Base-by-base conservation (phyloP, 2,329 filamentous ascomycete species). In the Metarhizium anisopliae region DNA sequence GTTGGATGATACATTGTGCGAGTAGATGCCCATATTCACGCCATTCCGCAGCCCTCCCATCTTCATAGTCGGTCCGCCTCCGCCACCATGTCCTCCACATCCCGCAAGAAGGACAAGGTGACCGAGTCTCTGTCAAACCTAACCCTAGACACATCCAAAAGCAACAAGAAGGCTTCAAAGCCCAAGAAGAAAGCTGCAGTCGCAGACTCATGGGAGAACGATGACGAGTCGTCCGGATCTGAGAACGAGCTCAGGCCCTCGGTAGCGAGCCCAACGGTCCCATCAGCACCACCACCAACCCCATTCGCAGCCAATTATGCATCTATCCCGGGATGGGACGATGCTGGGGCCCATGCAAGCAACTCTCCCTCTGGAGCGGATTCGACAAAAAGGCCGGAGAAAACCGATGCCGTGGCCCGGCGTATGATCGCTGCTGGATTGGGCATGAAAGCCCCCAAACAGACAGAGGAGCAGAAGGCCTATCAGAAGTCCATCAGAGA, bases 351-450 rank as follows among this genome's bases (percentile, higher is more conserved):
- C 4, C 10, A 47, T 29, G 43, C 20, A 5, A 45, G 32, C 14
- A 29, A 45, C 35, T 43, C 53, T 8, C 42, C 56, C 2, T 50
- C 51, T 6, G 60, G 64, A 35, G 66, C 64, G 14, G 61, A 63
- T 5, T 36, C 60, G 10, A 50, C 58, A 3, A 61, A 63, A 55
- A 75, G 89, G 43, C 93, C 91, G 0, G 92, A 96, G 72, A 99
- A 96, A 77, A 95, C 92, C 59, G 95, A 95, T 59, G 90, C 91
- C 0, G 90, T 95, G 43, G 94, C 94, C 5, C 83, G 88, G 59
- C 79, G 94, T 57, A 80, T 99, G 82, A 97, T 99, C 68, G 91
- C 90, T 0, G 89, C 88, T 3, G 91, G 89, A 0, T 74, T 97
- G 61, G 94, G 94, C 1, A 82, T 96, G 55, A 84, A 85, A 65